A percentile compares a stretch with the other conserved stretches of the same genome.
Conservation (phyloP, 495 filamentous ascomycete genomes). For the Penicillium lividum region DNA sequence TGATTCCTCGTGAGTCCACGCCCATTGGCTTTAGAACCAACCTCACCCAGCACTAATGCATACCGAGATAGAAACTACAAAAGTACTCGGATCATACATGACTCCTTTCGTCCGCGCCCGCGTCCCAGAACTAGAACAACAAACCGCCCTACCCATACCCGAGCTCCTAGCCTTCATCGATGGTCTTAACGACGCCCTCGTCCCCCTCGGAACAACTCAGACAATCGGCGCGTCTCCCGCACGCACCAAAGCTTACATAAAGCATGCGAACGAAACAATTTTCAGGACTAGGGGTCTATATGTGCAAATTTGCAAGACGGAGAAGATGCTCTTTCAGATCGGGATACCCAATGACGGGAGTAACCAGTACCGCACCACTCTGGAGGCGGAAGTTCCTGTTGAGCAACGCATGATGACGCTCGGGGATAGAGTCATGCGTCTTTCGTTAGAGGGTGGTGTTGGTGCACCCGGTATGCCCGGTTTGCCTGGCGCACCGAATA, state of each 20-base stretch:
- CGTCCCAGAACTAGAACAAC: constrained; percentile 13
- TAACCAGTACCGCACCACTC: constrained; percentile 7
- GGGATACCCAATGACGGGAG: constrained; percentile 11
- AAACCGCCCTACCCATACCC: constrained; percentile 5
- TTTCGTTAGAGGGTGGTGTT: not conserved
- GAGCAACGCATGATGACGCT: constrained; percentile 55
- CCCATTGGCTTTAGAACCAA: not conserved
- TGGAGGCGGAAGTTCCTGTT: not conserved
- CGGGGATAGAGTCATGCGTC: not conserved
- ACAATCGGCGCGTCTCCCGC: constrained; percentile 15
- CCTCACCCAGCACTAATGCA: not conserved
- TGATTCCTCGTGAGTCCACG: constrained; percentile 12
- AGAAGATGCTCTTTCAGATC: constrained; percentile 20
- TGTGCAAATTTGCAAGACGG: constrained; percentile 25
- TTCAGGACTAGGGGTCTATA: constrained; percentile 24
- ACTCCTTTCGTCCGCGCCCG: constrained; percentile 28
- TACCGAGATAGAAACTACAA: constrained; percentile 18
- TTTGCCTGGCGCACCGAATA: not conserved
- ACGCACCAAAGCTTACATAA: constrained; percentile 26
- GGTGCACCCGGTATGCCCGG: not conserved
- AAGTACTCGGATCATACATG: constrained; percentile 19
- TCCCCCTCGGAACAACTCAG: constrained; percentile 19
- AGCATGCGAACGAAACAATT: constrained; percentile 20
- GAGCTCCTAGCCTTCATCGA: constrained; percentile 28
- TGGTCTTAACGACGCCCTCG: constrained; percentile 4